A percentile compares a stretch with the other conserved stretches of the same genome.
Evolutionary conservation across 768 basidiomycete genomes (phyloP).

Genomic region (Cantharellus cinnabarinus): DNA sequence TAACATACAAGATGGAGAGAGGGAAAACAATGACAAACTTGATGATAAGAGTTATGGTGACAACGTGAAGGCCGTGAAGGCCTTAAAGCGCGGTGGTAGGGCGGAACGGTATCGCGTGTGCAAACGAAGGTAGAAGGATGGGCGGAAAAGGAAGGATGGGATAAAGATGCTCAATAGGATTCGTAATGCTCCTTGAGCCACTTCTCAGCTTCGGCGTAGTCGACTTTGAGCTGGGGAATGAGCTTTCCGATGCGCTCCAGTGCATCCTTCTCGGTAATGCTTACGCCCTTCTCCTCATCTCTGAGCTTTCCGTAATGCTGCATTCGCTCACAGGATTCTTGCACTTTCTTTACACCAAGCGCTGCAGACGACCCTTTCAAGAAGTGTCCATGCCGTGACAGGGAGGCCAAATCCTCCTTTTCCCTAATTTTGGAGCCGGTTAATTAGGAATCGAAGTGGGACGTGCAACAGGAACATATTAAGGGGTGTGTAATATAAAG

Average conservation of each 20-base stretch:
- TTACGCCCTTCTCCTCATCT: conserved; percentile 31
- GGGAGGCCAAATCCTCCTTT: conserved; percentile 35
- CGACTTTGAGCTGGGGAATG: conserved; percentile 37
- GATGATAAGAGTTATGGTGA: no score
- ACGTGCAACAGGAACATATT: background rate
- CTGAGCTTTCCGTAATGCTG: conserved; percentile 63
- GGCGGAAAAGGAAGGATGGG: background rate
- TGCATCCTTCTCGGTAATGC: conserved; percentile 31
- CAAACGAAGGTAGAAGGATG: background rate
- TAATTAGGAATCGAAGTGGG: background rate
- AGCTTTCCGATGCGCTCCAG: conserved; percentile 35
- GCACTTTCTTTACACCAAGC: conserved; percentile 65
- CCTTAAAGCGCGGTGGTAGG: no score
- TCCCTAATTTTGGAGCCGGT: conserved; percentile 21
- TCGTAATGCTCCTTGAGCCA: conserved; percentile 40
- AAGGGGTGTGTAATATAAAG: background rate
- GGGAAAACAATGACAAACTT: no score
- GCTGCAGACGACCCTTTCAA: conserved; percentile 95
- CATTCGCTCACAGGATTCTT: conserved; percentile 72
- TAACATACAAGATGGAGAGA: no score
- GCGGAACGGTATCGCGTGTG: background rate
- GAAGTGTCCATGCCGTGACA: conserved; percentile 75
- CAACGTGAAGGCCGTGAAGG: no score
- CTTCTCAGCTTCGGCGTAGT: conserved; percentile 46
- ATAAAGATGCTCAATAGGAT: background rate